Evolutionary conservation across 139 green algal species (phyloP).

Genomic region (Bryopsis sp.): DNA sequence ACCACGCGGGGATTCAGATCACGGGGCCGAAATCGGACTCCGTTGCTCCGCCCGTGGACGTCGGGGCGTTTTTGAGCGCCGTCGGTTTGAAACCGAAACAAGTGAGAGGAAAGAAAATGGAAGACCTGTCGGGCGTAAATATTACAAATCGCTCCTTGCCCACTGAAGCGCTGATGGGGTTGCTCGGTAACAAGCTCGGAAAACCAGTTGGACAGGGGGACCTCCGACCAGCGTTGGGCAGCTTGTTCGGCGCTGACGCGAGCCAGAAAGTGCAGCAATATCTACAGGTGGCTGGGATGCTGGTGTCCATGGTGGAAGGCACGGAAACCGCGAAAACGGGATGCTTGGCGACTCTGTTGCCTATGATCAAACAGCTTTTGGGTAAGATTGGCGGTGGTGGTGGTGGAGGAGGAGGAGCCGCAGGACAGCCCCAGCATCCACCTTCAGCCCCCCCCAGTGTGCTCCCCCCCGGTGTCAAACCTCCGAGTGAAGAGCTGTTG

Average conservation of each 20-base stretch:
- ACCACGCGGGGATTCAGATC: conserved; percentile 45
- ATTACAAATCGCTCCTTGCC: conserved; percentile 29
- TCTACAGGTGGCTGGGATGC: not conserved
- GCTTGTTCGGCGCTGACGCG: conserved; percentile 22
- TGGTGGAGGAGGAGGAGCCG: too few relatives aligned
- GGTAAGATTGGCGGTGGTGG: too few relatives aligned
- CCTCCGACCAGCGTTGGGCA: conserved; percentile 19
- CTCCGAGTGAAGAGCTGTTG: conserved; percentile 20
- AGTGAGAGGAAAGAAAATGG: too few relatives aligned
- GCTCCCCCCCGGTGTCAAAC: not conserved
- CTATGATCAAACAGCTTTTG: too few relatives aligned
- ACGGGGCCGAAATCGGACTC: conserved; percentile 34
- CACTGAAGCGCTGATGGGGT: conserved; percentile 21
- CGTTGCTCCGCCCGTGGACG: not conserved
- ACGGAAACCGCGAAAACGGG: too few relatives aligned
- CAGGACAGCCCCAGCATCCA: too few relatives aligned
- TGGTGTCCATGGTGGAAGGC: too few relatives aligned
- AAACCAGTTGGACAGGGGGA: conserved; percentile 16
- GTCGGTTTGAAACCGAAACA: too few relatives aligned
- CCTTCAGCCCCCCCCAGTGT: too few relatives aligned
- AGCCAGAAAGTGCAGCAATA: conserved; percentile 25
- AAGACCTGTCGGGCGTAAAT: too few relatives aligned
- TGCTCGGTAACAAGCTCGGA: conserved; percentile 21
- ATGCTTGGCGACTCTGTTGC: too few relatives aligned
- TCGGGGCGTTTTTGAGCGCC: not conserved